A percentile compares a stretch with the other conserved stretches of the same genome.
Conservation (phyloP, 371 early-diverging fungal genomes). For the Syncephalastrum monosporum region DNA sequence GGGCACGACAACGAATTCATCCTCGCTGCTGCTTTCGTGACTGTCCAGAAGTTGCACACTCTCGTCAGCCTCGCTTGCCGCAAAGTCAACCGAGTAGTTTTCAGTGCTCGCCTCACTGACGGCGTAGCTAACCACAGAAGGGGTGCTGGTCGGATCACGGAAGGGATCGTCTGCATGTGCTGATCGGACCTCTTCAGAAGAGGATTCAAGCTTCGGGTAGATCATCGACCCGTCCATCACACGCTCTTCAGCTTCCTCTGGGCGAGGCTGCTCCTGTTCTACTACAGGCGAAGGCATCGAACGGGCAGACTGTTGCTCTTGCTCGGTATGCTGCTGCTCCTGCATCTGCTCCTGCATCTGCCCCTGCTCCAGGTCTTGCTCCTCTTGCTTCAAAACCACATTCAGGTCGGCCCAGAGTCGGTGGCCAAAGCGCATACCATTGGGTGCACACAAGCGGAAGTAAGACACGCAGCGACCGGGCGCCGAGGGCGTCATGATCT, state of each 20-base stretch:
- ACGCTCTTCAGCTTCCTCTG: too few species aligned
- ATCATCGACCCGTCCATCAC: too few species aligned
- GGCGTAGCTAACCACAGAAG: slow-evolving; percentile 7
- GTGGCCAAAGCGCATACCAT: slow-evolving; percentile 67
- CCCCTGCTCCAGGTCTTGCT: not conserved
- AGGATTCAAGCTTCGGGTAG: too few species aligned
- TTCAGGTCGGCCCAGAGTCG: slow-evolving; percentile 63
- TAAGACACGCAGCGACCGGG: slow-evolving; percentile 62
- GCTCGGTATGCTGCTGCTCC: not conserved
- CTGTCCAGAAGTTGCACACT: not conserved
- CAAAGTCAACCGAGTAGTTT: too few species aligned
- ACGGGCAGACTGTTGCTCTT: not conserved
- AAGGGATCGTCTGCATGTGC: too few species aligned
- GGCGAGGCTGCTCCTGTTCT: not conserved
- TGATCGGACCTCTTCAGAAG: too few species aligned
- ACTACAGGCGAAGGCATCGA: not conserved
- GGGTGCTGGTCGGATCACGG: not conserved
- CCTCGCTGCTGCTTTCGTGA: slow-evolving; percentile 2
- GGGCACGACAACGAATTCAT: slow-evolving; percentile 3
- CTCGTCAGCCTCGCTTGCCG: not conserved
- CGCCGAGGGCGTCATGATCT: slow-evolving; percentile 61
- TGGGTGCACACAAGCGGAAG: slow-evolving; percentile 62
- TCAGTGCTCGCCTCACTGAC: not conserved
- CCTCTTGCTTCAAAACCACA: slow-evolving; percentile 38
- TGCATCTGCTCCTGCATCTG: not conserved